Evolutionary conservation across 2,329 filamentous ascomycete genomes (phyloP).

Genomic region (Fusarium cyanostomum): DNA sequence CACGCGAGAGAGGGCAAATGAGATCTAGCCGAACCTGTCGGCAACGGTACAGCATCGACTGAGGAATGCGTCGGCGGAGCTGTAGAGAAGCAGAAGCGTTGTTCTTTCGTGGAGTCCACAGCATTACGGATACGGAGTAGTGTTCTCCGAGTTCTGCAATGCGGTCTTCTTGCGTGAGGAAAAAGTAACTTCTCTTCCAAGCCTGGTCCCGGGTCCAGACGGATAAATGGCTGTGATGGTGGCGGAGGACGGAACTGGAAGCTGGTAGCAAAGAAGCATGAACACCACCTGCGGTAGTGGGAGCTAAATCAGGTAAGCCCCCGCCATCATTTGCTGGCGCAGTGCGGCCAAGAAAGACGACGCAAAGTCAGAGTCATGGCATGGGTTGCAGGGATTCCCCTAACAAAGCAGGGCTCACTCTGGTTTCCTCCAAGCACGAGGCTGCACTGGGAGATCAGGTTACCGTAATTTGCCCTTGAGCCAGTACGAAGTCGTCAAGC

Average conservation of each 20-base stretch:
- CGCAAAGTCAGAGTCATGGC: conserved; percentile 34
- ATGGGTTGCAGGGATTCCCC: too few species aligned
- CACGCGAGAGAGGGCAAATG: conserved; percentile 41
- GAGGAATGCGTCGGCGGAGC: conserved; percentile 37
- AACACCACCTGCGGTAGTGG: conserved; percentile 28
- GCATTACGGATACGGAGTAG: too few species aligned
- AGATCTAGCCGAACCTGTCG: conserved; percentile 38
- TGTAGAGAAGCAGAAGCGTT: conserved; percentile 3
- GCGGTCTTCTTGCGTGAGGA: too few species aligned
- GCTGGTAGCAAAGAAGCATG: too few species aligned
- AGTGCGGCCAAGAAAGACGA: not conserved
- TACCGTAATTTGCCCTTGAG: conserved; percentile 5
- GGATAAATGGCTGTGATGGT: not conserved
- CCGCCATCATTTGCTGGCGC: conserved; percentile 28
- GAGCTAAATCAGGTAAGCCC: conserved; percentile 25
- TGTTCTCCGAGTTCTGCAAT: too few species aligned
- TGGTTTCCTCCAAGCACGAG: conserved; percentile 2
- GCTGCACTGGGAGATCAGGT: not conserved
- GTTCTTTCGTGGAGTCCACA: too few species aligned
- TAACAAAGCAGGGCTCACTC: too few species aligned
- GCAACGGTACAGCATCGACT: conserved; percentile 26
- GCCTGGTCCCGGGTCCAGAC: not conserved
- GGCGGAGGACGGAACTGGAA: conserved; percentile 4
- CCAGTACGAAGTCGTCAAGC: not conserved
- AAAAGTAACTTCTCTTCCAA: too few species aligned